phyloP scores from a whole-genome alignment of 179 eudicot genomes.

The Dionaea muscipula region DNA sequence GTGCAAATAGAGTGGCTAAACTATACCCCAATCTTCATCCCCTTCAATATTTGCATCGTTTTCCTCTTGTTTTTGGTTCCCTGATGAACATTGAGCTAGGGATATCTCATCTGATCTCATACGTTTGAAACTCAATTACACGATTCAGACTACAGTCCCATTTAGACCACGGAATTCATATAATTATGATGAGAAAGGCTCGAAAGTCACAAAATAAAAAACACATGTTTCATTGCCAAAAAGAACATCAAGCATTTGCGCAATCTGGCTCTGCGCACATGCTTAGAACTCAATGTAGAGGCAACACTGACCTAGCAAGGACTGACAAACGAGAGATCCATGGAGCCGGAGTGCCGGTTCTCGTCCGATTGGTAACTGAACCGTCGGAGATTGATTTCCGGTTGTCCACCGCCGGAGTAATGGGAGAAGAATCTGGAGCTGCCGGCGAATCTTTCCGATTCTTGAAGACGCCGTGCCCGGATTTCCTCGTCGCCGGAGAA shows the following conservation, averaged over 20 bases:
- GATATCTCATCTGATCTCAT: no score
- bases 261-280: background rate
- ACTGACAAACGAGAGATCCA: conserved; percentile 86
- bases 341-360: conserved; percentile 91
- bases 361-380: conserved; percentile 51
- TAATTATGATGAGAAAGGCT: no score
- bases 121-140: no score
- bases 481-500: conserved; percentile 42
- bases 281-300: background rate
- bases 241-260: background rate
- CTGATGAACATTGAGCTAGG: no score
- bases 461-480: conserved; percentile 28
- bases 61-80: no score
- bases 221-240: background rate
- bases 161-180: no score
- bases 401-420: conserved; percentile 35
- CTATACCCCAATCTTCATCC: no score
- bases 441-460: conserved; percentile 16
- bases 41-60: no score
- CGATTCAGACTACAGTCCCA: no score
- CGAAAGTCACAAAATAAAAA: no score
- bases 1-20: no score
- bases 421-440: conserved; percentile 27
- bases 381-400: conserved; percentile 19
- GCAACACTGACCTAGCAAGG: conserved; percentile 44